Conservation (phyloP, 2,329 filamentous ascomycete species). For the Elsinoe fawcettii region DNA sequence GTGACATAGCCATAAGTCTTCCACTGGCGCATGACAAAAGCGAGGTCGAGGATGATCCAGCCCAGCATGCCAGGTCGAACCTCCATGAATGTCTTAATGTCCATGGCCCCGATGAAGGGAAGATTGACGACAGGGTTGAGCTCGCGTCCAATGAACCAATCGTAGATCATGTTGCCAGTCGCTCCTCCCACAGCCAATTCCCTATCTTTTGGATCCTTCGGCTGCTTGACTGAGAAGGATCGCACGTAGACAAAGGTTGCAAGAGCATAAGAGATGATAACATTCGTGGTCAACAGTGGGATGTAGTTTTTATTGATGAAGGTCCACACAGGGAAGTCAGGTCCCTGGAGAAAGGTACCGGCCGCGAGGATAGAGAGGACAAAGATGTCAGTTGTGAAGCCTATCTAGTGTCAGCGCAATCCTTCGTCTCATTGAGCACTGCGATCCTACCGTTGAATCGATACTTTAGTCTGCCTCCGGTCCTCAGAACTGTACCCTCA, state of each 20-base stretch:
- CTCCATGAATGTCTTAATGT: constrained; percentile 86
- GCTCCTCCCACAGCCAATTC: constrained; percentile 76
- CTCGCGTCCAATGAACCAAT: constrained; percentile 95
- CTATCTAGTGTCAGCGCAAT: constrained; percentile 37
- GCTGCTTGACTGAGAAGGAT: constrained; percentile 67
- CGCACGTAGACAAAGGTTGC: constrained; percentile 72
- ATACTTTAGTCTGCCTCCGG: constrained; percentile 70
- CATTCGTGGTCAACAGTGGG: constrained; percentile 74
- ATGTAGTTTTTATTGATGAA: constrained; percentile 89
- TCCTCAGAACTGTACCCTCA: constrained; percentile 62
- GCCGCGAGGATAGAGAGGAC: constrained; percentile 64
- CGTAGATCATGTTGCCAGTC: constrained; percentile 79
- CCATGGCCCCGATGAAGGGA: constrained; percentile 73
- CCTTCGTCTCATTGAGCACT: background rate
- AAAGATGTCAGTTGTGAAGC: constrained; percentile 65
- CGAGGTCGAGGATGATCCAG: constrained; percentile 78
- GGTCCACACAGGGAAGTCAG: constrained; percentile 80
- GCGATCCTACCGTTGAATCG: constrained; percentile 51
- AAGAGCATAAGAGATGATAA: constrained; percentile 64
- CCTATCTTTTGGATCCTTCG: constrained; percentile 62
- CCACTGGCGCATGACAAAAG: constrained; percentile 83
- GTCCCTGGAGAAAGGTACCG: constrained; percentile 68
- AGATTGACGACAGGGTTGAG: constrained; percentile 79
- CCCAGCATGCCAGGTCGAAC: constrained; percentile 85
- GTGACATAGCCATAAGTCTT: constrained; percentile 73